A percentile compares a stretch with the other conserved stretches of the same genome.
phyloP scores from a whole-genome alignment of 2,329 filamentous ascomycete genomes.

The Xylaria sp. region DNA sequence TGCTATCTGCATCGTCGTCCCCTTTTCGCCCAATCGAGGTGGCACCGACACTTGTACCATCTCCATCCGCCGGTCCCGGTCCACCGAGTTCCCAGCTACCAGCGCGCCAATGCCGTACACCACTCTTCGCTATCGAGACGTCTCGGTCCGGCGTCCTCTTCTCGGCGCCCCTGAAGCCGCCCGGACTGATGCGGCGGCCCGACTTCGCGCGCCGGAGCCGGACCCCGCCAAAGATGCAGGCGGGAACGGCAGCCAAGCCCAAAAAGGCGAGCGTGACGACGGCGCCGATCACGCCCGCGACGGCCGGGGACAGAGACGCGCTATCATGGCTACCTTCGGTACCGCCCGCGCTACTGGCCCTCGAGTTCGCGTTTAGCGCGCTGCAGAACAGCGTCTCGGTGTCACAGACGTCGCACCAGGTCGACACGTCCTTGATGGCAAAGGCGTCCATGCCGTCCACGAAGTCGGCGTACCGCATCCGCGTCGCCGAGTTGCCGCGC shows the following conservation, averaged over 20 bases:
- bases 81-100: constrained; percentile 54
- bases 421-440: constrained; percentile 36
- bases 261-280: constrained; percentile 42
- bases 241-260: constrained; percentile 17
- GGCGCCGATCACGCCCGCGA: constrained; percentile 53
- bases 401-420: constrained; percentile 52
- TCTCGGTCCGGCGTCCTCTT: constrained; percentile 50
- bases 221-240: constrained; percentile 38
- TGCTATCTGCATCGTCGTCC: constrained; percentile 42
- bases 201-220: constrained; percentile 30
- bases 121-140: constrained; percentile 43
- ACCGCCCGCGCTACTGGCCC: not conserved
- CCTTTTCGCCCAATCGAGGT: constrained; percentile 13
- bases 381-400: constrained; percentile 44
- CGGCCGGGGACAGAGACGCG: constrained; percentile 38
- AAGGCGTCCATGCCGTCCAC: constrained; percentile 40
- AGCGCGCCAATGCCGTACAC: constrained; percentile 47
- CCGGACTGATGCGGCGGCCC: constrained; percentile 24
- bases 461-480: constrained; percentile 46
- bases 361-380: constrained; percentile 11
- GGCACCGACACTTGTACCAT: constrained; percentile 21
- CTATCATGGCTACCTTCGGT: not conserved
- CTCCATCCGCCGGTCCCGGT: constrained; percentile 19
- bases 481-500: constrained; percentile 36
- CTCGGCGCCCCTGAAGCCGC: constrained; percentile 50